These are phyloP conservation scores for Diaporthe aspalathi DNA, from an alignment of 2,329 filamentous ascomycete species.

Conservation along the genomic window DNA sequence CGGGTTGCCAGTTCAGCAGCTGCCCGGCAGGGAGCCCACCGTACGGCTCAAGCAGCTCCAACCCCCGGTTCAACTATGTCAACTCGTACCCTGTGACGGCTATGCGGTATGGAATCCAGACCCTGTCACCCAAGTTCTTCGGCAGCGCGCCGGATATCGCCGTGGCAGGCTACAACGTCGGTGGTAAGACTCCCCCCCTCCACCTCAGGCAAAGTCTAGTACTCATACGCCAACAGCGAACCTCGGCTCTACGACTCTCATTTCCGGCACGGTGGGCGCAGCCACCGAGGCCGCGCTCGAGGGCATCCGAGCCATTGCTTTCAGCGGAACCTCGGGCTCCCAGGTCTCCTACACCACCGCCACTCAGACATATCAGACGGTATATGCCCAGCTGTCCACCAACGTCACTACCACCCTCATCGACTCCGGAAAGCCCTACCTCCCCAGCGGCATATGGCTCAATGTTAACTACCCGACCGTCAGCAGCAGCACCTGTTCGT, in stretches of 20 bases:
- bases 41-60: slow-evolving; percentile 66
- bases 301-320: slow-evolving; percentile 74
- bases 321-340: slow-evolving; percentile 60
- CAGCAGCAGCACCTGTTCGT: slow-evolving; percentile 58
- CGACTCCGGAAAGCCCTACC: slow-evolving; percentile 68
- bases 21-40: slow-evolving; percentile 68
- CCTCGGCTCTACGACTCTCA: slow-evolving; percentile 63
- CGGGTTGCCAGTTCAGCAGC: slow-evolving; percentile 69
- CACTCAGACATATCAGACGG: slow-evolving; percentile 55
- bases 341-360: slow-evolving; percentile 50
- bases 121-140: slow-evolving; percentile 65
- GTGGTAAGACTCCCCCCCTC: slow-evolving; percentile 40
- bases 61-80: slow-evolving; percentile 75
- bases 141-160: slow-evolving; percentile 68
- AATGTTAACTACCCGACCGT: slow-evolving; percentile 77
- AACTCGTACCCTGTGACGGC: slow-evolving; percentile 76
- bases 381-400: slow-evolving; percentile 73
- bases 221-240: slow-evolving; percentile 52
- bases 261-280: slow-evolving; percentile 77
- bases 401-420: slow-evolving; percentile 68
- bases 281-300: slow-evolving; percentile 67
- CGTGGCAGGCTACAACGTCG: slow-evolving; percentile 72
- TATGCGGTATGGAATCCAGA: slow-evolving; percentile 71
- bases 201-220: not conserved
- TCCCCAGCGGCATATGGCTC: slow-evolving; percentile 70